Conservation (phyloP, 306 rosid species). For the Ceratonia siliqua region DNA sequence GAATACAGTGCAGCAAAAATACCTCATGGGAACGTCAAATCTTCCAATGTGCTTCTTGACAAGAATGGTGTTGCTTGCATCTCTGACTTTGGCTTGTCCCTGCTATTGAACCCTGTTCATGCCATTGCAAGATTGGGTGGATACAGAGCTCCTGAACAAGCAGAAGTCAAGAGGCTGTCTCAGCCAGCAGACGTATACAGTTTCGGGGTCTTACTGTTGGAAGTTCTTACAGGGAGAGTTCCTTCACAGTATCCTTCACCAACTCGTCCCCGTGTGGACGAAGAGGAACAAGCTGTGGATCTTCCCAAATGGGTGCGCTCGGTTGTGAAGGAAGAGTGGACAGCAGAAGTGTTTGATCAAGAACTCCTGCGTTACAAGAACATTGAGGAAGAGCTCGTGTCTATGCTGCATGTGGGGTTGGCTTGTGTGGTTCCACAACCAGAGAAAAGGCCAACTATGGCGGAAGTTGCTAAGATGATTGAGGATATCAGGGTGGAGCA, state of each 20-base stretch:
- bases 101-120: constrained; percentile 74
- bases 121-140: constrained; percentile 88
- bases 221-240: constrained; percentile 77
- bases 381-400: constrained; percentile 89
- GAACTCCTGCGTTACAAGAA: constrained; percentile 91
- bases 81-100: constrained; percentile 80
- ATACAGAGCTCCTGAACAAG: constrained; percentile 90
- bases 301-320: constrained; percentile 92
- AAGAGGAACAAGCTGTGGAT: constrained; percentile 63
- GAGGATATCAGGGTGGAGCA: constrained; percentile 91
- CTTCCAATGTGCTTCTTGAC: constrained; percentile 90
- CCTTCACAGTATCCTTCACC: constrained; percentile 69
- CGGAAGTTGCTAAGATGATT: constrained; percentile 82
- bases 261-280: constrained; percentile 41
- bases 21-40: constrained; percentile 91
- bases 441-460: constrained; percentile 84
- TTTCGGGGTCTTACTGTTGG: constrained; percentile 80
- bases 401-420: constrained; percentile 82
- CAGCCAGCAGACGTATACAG: constrained; percentile 85
- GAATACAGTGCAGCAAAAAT: constrained; percentile 68
- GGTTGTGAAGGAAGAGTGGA: constrained; percentile 92
- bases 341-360: constrained; percentile 85
- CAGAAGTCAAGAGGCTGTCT: constrained; percentile 66
- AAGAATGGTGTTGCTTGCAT: constrained; percentile 84
- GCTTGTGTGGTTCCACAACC: constrained; percentile 71